Base-by-base conservation (phyloP, 306 rosid genomes). In the Erythrophleum fordii region DNA sequence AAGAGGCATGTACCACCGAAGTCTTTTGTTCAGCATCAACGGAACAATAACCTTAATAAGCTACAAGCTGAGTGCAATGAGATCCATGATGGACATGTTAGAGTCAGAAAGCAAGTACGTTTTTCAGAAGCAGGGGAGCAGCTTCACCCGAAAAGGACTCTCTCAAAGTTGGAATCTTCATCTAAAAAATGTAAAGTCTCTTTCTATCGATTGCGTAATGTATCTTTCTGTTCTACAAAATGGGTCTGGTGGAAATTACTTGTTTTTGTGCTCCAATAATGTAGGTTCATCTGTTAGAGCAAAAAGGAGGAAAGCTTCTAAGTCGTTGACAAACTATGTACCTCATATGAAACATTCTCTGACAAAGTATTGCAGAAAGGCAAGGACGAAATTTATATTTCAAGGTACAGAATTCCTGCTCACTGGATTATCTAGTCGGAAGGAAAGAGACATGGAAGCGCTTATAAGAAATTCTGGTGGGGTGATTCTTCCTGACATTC, bases 381-480 rank as follows among this genome's bases (percentile, higher is more conserved):
- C 11, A 26, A 71, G 77, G 80, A 91, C 82, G 61, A 84, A 79
- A 74, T 85, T 85, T 61, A 83, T 91, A 68, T 90, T 95, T 83
- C 93, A 82, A 62, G 97, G 94, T 48, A 78, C 85, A 79, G 92
- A 86, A 28, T 95, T 95, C 88, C 87, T 95, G 70, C 86, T 95
- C 60, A 90, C 99, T 7, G 99, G 99, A 76, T 83, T 90, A 83
- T 84, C 95, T 59, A 82, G 88, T 77, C 89, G 83, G 76, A 93
- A 83, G 75, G 89, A 81, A 87, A 86, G 81, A 82, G 89, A 89
- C 58, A 48, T 85, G 82, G 93, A 91, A 83, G 78, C 82, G 77
- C 80, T 85, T 80, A 82, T 95, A 85, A 79, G 93, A 79, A 88
- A 85, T 77, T 86, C 92, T 70, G 97, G 97, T 59, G 99, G 95